These are phyloP conservation scores for Agaricales sp. DNA, from an alignment of 1,284 basidiomycete species.

Conservation along the genomic window DNA sequence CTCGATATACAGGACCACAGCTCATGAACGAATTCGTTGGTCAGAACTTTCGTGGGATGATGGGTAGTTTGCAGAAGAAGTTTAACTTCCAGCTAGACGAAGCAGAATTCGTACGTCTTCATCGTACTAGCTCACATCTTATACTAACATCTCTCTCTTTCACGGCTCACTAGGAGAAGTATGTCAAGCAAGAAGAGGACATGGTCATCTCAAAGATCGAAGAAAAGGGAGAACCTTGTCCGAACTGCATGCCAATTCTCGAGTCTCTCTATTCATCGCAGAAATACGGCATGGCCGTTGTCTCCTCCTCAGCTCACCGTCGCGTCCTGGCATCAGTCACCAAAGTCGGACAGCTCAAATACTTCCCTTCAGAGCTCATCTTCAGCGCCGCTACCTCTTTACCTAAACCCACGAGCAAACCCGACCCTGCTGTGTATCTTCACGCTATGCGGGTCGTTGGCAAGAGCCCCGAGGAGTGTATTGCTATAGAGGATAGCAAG, in stretches of 20 bases:
- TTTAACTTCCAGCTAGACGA: conserved; percentile 9
- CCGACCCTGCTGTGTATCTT: conserved; percentile 18
- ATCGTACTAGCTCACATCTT: conserved; percentile 8
- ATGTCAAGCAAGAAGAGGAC: conserved; percentile 17
- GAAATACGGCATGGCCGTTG: conserved; percentile 16
- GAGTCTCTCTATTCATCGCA: conserved; percentile 10
- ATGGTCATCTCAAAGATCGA: conserved; percentile 15
- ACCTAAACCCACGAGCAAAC: conserved; percentile 17
- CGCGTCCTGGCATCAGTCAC: conserved; percentile 16
- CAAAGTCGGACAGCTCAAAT: conserved; percentile 15
- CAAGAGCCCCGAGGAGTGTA: conserved; percentile 13
- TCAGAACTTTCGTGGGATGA: conserved; percentile 20
- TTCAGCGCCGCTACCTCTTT: conserved; percentile 18
- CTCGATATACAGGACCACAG: conserved; percentile 16
- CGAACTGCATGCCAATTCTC: conserved; percentile 12
- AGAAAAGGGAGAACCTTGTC: conserved; percentile 14
- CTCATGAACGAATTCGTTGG: conserved; percentile 18
- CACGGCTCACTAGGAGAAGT: no score
- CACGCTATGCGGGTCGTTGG: conserved; percentile 17
- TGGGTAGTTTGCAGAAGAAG: conserved; percentile 14
- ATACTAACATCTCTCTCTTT: no score
- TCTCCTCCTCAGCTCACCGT: conserved; percentile 16
- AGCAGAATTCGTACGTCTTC: conserved; percentile 6
- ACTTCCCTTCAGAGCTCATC: conserved; percentile 14
- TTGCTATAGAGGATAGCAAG: conserved; percentile 19